Evolutionary conservation across 2,329 filamentous ascomycete genomes (phyloP).

Genomic region (Colletotrichum echinochloae): DNA sequence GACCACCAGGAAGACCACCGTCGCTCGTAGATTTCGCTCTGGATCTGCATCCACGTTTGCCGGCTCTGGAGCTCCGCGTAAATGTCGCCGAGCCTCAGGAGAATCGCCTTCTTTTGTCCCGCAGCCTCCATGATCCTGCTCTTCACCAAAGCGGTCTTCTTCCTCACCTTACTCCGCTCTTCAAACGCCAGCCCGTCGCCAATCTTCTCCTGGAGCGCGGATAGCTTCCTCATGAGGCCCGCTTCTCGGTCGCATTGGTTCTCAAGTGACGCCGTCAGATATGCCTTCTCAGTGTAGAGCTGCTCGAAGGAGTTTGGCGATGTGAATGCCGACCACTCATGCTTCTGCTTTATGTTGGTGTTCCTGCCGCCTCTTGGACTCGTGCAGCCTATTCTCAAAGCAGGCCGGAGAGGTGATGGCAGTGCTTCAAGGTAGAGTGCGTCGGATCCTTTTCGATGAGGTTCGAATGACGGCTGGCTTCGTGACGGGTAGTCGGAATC

Average conservation of each 20-base stretch:
- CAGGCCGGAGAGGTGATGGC: not conserved
- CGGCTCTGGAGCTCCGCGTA: slow-evolving; percentile 61
- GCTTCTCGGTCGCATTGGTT: slow-evolving; percentile 53
- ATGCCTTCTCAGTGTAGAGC: slow-evolving; percentile 60
- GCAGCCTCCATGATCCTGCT: slow-evolving; percentile 58
- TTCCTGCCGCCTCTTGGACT: not conserved
- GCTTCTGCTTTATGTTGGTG: slow-evolving; percentile 17
- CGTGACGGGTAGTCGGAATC: not conserved
- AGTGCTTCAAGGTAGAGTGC: not conserved
- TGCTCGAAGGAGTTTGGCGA: slow-evolving; percentile 56
- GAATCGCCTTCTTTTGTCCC: slow-evolving; percentile 59
- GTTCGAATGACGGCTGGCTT: too few relatives aligned
- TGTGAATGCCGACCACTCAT: slow-evolving; percentile 46
- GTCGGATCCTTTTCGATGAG: not conserved
- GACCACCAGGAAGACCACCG: slow-evolving; percentile 16
- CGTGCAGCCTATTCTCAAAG: slow-evolving; percentile 2
- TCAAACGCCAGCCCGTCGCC: slow-evolving; percentile 33
- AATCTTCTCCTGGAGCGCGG: slow-evolving; percentile 51
- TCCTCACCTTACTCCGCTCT: slow-evolving; percentile 51
- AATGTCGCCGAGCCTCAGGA: slow-evolving; percentile 61
- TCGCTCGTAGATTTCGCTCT: slow-evolving; percentile 42
- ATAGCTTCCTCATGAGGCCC: slow-evolving; percentile 55
- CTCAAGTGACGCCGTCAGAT: slow-evolving; percentile 58
- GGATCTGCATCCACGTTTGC: slow-evolving; percentile 53
- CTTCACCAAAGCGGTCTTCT: slow-evolving; percentile 56